Base-by-base conservation (phyloP, 2,329 filamentous ascomycete species). In the Apiospora malaysiana region DNA sequence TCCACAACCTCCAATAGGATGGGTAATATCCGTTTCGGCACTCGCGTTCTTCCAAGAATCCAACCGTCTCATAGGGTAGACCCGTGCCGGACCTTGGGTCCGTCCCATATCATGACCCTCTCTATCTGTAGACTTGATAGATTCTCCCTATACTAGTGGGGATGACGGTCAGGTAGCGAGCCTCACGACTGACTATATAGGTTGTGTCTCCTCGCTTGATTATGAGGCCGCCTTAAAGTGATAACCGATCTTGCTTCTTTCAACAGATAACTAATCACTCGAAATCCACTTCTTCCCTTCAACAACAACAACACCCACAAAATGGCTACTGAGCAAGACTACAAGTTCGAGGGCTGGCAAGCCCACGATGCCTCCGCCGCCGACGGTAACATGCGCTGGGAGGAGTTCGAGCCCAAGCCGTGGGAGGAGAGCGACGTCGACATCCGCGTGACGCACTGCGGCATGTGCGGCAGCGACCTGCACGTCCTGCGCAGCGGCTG, bases 341-440 rank as follows among this genome's bases (percentile, higher is more conserved):
- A 72, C 69, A 71, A 72, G 71, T 74, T 74, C 49, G 69, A 74
- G 69, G 73, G 73, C 49, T 74, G 73, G 73, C 68, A 72, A 37
- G 73, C 66, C 49, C 71, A 70, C 23, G 71, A 71, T 46, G 45
- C 68, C 56, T 63, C 66, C n/a, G 42, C 73, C 10, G 73, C 68
- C 23, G 69, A 74, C 21, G 73, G 73, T 8, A 73, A 74, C 37
- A 73, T 74, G 71, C 51, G 68, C 25, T 73, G 72, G 72, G 56
- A 69, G 45, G 76, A 83, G 71, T 85, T 84, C 71, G 75, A 82
- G 74, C 83, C 83, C n/a, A 85, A 85, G 76, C 69, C 72, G 5
- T 86, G 83, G 82, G 82, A 84, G 70, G 84, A 85, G 72, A 84
- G 79, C 49, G 83, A 85, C 75, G 76, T 87, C 71, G 85, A 87